phyloP scores from a whole-genome alignment of 1,284 basidiomycete genomes.

The Papiliotrema nemorosa region DNA sequence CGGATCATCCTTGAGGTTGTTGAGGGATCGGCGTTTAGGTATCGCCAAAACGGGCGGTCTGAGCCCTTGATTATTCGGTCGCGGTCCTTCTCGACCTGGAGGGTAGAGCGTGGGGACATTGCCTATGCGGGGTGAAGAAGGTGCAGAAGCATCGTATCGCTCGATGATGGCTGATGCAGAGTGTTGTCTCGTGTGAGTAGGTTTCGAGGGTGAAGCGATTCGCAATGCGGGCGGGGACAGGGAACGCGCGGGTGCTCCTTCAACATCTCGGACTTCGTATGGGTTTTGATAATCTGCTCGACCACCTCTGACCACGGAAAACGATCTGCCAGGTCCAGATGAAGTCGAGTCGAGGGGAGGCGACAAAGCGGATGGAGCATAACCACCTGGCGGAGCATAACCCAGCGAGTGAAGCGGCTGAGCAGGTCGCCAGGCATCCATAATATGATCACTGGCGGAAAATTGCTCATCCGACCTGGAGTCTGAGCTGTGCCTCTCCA shows the following conservation, averaged over 20 bases:
- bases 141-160: constrained; percentile 5
- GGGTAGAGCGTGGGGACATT: constrained; percentile 12
- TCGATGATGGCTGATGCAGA: constrained; percentile 34
- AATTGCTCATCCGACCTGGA: constrained; percentile 23
- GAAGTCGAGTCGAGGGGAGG: constrained; percentile 11
- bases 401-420: constrained; percentile 5
- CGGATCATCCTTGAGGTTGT: constrained; percentile 31
- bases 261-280: constrained; percentile 23
- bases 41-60: constrained; percentile 33
- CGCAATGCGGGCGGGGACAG: constrained; percentile 19
- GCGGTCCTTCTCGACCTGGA: constrained; percentile 11
- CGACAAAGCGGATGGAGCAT: constrained; percentile 14
- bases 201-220: constrained; percentile 18
- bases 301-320: constrained; percentile 45
- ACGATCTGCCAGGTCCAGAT: constrained; percentile 25
- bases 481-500: constrained; percentile 28
- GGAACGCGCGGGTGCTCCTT: background rate
- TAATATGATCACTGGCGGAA: constrained; percentile 25
- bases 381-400: constrained; percentile 21
- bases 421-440: constrained; percentile 36
- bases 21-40: constrained; percentile 36
- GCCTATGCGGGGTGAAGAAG: constrained; percentile 10
- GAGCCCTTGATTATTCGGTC: constrained; percentile 24
- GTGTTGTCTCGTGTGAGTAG: constrained; percentile 23
- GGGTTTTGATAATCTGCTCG: constrained; percentile 33